Base-by-base conservation (phyloP, 768 basidiomycete genomes). In the Leccinum broughii region DNA sequence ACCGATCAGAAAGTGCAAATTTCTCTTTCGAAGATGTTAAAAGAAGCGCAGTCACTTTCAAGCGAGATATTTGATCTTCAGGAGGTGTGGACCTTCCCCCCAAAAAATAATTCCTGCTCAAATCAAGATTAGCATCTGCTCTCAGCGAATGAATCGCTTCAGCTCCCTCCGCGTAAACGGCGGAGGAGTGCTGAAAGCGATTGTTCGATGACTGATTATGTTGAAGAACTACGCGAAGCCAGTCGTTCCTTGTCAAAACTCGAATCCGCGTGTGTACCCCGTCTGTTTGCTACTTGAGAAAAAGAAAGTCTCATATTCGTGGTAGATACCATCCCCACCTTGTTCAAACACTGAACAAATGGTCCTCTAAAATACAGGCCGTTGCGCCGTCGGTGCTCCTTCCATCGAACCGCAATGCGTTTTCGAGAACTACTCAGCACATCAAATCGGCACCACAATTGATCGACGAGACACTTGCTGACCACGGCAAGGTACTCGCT, bases 301-400 rank as follows among this genome's bases (percentile, higher is more conserved):
- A 20, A 11, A n/a, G n/a, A n/a, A 8, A 56, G 59, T 41, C 56
- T 63, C 49, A 63, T 48, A 32, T 57, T 54, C 28, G 56, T 14
- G 6, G 11, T 60, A 80, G 81, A 55, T 81, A 90, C 53, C 93
- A 95, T 70, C 83, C 87, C 3, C 80, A 89, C 62, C 80, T 90
- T 13, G 71, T 93, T 48, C 85, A 87, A 61, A 95, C 92, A 2
- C 81, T 99, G 26, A 78, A 83, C 41, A 98, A 98, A 75, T 99
- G 97, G 97, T 97, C 94, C 10, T 81, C 88, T 26, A 99, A 98
- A 77, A 90, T 98, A 41, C 92, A 95, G 68, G 92, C 95, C 1
- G 95, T 97, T 6, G 85, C 94, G 2, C 88, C 93, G 11, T 86
- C 88, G 7, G 87, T 82, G 46, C 83, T 92, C 13, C 79, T 87